Conservation (phyloP, 768 basidiomycete genomes). For the Hysterangium stoloniferum region DNA sequence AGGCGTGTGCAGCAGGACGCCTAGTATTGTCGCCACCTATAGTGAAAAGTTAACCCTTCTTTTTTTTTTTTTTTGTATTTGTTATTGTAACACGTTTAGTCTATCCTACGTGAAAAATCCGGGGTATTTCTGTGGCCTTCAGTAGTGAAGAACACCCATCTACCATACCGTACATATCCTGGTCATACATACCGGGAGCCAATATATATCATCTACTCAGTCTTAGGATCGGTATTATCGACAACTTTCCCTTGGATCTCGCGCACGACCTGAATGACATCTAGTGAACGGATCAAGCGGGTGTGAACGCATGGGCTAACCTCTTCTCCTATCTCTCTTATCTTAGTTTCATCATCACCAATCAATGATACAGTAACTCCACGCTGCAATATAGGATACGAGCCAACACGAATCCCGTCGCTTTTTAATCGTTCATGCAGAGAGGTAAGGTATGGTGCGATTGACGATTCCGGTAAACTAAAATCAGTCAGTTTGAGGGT, state of each 20-base stretch:
- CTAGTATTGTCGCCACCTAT: not conserved
- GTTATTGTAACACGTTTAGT: not conserved
- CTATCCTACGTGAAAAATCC: not conserved
- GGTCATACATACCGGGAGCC: not conserved
- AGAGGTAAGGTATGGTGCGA: constrained; percentile 76
- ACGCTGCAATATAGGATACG: constrained; percentile 53
- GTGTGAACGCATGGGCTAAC: constrained; percentile 14
- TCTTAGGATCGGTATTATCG: not conserved
- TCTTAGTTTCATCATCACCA: constrained; percentile 31
- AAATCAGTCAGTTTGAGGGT: constrained; percentile 13
- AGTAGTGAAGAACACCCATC: no score
- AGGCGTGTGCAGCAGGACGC: constrained; percentile 36
- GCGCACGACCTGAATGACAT: constrained; percentile 2
- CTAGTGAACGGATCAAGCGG: not conserved
- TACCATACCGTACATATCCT: no score
- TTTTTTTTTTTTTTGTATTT: not conserved
- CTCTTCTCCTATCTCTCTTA: constrained; percentile 29
- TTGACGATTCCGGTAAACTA: constrained; percentile 74
- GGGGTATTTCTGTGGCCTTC: no score
- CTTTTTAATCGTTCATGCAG: constrained; percentile 65
- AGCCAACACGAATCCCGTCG: constrained; percentile 77
- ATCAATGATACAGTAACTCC: constrained; percentile 68
- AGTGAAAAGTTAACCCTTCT: not conserved
- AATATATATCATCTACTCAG: not conserved
- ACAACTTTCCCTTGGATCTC: constrained; percentile 10